Base-by-base conservation (phyloP, 257 asterid genomes). In the Dorcoceras hygrometricum region DNA sequence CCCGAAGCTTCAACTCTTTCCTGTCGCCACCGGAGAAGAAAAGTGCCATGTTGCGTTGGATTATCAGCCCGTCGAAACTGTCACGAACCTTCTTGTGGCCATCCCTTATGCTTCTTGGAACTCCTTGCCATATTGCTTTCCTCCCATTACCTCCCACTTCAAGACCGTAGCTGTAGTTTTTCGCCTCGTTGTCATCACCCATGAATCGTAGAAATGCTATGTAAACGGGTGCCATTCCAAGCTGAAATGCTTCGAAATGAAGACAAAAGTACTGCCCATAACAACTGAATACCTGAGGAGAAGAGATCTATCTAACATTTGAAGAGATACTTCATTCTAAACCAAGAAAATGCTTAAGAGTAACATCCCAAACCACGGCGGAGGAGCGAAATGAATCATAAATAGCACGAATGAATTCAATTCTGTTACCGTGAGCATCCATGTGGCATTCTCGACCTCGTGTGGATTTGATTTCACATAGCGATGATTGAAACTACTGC, bases 361-460 rank as follows among this genome's bases (percentile, higher is more conserved):
- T n/a, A n/a, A n/a, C n/a, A n/a, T n/a, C n/a, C n/a, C n/a, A n/a
- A n/a, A n/a, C n/a, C n/a, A n/a, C n/a, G n/a, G n/a, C n/a, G n/a
- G n/a, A n/a, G n/a, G n/a, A n/a, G n/a, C n/a, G n/a, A n/a, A n/a
- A n/a, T n/a, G n/a, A n/a, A n/a, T n/a, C n/a, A n/a, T n/a, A n/a
- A n/a, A n/a, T n/a, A n/a, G n/a, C n/a, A n/a, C n/a, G n/a, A n/a
- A n/a, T n/a, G n/a, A n/a, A n/a, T n/a, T n/a, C n/a, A n/a, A n/a
- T n/a, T n/a, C n/a, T n/a, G n/a, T n/a, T n/a, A 83, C 88, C 70
- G 86, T 85, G n/a, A 82, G 86, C 88, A 80, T 85, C 91, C 91
- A 82, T 5, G 85, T 85, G 4, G 87, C 86, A 19, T 85, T 85
- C 68, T 85, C 88, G 54, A 85, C 89, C 68, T 82, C 91, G 23